Evolutionary conservation across 306 rosid species (phyloP), one percentile per base, ranked within the genome.

Genomic region (Inga oerstediana): DNA sequence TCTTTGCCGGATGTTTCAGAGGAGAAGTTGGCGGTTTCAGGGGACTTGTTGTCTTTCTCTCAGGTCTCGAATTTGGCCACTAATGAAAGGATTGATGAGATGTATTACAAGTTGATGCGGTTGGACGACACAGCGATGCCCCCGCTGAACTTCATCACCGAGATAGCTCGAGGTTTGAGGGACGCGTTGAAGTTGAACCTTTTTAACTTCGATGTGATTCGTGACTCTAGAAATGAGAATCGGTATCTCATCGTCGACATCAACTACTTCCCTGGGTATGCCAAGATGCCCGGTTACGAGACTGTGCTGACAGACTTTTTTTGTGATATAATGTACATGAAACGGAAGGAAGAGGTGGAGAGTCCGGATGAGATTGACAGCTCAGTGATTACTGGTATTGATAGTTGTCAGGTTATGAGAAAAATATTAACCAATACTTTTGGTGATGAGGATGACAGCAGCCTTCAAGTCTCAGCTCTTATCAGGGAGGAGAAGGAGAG

Each of bases 251-350:
- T 95, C 46, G 89, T 95, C 72, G 99, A 95, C 85, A 95, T 95
- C 20, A 95, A 95, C 70, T 95, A 95, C 75, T 95, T 95, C 83
- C 99, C 99, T 14, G 99, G 99, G 74, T 95, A 93, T 75, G 99
- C 99, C 12, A 95, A 95, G 87, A 92, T 95, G 99, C 99, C 98
- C 2, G 91, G 92, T 5, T 95, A 93, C 27, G 99, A 95, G 90
- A 82, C 78, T 22, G 85, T 92, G 44, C 78, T 95, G 88, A 93
- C 99, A 0, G 90, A 95, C 65, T 95, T 95, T 89, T 91, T 95
- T 87, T 89, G 91, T 34, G 99, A 93, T 37, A 75, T 90, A 16
- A 80, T 89, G 91, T 61, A 20, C 70, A 86, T 79, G 87, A 89
- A 64, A 66, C 87, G 78, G 67, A 74, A 76, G 17, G 83, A 73